Evolutionary conservation across 208 protist species (phyloP).

Genomic region (Leishmania arabica): DNA sequence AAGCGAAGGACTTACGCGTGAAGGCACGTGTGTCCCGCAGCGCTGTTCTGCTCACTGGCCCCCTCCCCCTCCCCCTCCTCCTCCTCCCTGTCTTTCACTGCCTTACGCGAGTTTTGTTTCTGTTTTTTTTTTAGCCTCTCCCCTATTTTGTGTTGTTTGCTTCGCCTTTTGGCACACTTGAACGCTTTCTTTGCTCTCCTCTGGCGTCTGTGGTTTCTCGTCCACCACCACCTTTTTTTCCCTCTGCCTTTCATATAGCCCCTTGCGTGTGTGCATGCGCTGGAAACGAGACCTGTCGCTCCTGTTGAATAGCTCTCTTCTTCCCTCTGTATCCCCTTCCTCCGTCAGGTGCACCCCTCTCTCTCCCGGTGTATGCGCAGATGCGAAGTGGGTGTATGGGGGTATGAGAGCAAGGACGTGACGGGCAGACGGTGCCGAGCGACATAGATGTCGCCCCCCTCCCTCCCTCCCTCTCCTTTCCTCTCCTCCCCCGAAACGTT

Average conservation of each 20-base stretch:
- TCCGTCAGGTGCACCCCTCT: neutral
- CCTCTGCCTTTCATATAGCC: too few species aligned
- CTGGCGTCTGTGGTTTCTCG: neutral
- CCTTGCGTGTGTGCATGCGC: neutral
- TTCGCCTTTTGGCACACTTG: neutral
- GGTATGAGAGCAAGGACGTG: neutral
- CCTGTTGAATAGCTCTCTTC: conserved; percentile 1
- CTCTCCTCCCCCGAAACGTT: neutral
- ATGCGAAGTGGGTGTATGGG: neutral
- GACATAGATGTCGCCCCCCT: neutral
- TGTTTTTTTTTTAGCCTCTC: conserved; percentile 3
- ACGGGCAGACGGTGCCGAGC: neutral
- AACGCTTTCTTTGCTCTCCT: neutral
- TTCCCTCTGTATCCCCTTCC: neutral
- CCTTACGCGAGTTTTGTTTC: neutral
- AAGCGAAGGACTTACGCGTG: neutral
- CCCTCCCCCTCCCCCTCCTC: neutral
- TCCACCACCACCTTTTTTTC: too few species aligned
- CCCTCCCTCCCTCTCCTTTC: neutral
- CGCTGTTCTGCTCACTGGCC: too few species aligned
- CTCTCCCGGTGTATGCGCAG: neutral
- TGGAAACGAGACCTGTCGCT: neutral
- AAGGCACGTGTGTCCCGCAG: neutral
- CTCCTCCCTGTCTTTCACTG: neutral
- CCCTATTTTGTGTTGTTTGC: neutral